Evolutionary conservation across 2,329 filamentous ascomycete species (phyloP).

Genomic region (Metarhizium brunneum): DNA sequence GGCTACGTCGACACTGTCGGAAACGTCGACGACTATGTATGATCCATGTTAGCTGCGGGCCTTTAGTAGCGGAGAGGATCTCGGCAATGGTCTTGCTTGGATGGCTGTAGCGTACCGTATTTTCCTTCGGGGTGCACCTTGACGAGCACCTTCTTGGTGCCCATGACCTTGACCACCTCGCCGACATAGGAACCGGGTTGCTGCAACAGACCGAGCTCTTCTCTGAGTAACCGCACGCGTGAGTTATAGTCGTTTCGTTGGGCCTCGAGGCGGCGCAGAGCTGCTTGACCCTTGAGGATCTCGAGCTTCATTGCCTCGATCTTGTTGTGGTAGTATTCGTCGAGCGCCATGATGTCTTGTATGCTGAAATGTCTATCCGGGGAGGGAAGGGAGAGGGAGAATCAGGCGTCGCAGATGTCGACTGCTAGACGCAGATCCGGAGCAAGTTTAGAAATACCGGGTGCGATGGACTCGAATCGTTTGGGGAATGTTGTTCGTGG

Average conservation of each 20-base stretch:
- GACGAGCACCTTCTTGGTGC: conserved; percentile 97
- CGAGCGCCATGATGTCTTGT: conserved; percentile 79
- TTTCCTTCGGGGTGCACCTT: conserved; percentile 99
- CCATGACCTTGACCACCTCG: conserved; percentile 99
- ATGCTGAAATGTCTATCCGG: not conserved
- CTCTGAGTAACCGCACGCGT: conserved; percentile 82
- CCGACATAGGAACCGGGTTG: conserved; percentile 97
- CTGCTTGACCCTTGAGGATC: conserved; percentile 97
- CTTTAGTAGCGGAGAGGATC: no score
- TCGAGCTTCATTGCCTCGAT: conserved; percentile 99
- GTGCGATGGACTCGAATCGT: not conserved
- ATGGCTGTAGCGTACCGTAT: conserved; percentile 60
- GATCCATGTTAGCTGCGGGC: not conserved
- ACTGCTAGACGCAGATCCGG: not conserved
- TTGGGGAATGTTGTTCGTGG: not conserved
- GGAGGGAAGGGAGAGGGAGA: not conserved
- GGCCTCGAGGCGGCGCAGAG: conserved; percentile 87
- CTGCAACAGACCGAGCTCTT: conserved; percentile 91
- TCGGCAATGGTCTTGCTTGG: not conserved
- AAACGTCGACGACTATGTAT: conserved; percentile 77
- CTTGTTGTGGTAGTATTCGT: conserved; percentile 99
- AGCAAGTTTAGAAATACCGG: not conserved
- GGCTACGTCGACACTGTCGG: conserved; percentile 85
- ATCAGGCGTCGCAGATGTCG: not conserved
- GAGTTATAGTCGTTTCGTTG: conserved; percentile 99